These are phyloP conservation scores for Pythium sukuiense DNA, from an alignment of 352 stramenopile species.

Conservation along the genomic window DNA sequence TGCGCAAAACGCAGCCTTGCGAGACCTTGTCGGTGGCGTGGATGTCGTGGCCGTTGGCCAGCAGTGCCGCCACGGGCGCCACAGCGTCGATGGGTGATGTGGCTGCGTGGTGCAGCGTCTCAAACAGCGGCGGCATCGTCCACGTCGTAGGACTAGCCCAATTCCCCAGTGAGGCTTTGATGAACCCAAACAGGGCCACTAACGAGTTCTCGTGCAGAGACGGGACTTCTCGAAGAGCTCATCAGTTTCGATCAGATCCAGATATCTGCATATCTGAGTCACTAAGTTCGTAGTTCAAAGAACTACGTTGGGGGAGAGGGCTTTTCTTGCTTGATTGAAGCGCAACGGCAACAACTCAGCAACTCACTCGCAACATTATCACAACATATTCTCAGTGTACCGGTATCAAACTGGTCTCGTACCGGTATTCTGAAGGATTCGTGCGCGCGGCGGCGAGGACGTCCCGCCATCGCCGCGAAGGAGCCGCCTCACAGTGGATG, in stretches of 20 bases:
- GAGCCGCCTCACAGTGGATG: too few relatives aligned
- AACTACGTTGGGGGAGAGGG: too few relatives aligned
- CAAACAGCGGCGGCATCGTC: not conserved
- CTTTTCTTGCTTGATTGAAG: too few relatives aligned
- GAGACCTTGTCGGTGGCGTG: not conserved
- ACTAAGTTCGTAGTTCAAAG: too few relatives aligned
- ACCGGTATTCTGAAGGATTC: too few relatives aligned
- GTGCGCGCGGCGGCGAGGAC: too few relatives aligned
- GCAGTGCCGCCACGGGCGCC: not conserved
- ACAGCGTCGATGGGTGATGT: not conserved
- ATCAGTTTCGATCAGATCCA: not conserved
- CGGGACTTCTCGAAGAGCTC: not conserved
- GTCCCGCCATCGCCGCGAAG: too few relatives aligned
- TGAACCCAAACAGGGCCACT: not conserved
- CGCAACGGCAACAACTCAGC: too few relatives aligned
- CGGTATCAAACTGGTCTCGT: too few relatives aligned
- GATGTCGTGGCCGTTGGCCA: not conserved
- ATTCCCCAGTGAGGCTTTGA: not conserved
- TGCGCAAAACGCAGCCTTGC: not conserved
- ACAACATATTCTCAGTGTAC: too few relatives aligned
- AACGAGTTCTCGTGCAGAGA: not conserved
- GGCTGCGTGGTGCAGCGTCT: not conserved
- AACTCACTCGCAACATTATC: too few relatives aligned
- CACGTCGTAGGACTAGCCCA: not conserved
- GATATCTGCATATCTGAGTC: too few relatives aligned